Base-by-base conservation (phyloP, 2,329 filamentous ascomycete species). In the Cladosporium cucumerinum region DNA sequence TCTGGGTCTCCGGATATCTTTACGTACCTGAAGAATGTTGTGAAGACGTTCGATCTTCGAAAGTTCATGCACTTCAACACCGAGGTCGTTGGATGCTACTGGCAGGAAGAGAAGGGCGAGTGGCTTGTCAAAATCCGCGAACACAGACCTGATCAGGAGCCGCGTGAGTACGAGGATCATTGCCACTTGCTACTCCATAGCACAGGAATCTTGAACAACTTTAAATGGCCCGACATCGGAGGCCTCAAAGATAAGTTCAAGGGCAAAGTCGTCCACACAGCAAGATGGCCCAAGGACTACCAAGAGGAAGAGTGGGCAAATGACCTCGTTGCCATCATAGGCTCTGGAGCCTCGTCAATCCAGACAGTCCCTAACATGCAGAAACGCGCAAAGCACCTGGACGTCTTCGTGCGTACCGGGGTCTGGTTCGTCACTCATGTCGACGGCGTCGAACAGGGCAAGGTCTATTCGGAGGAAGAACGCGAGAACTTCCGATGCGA, bases 11-110 rank as follows among this genome's bases (percentile, higher is more conserved):
- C 77, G 1, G 81, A 83, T 60, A 82, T 83, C 63, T 79, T 78
- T 72, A 76, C 78, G 52, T 84, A 84, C 66, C 76, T 84, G 0
- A 71, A 80, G 63, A 81, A 81, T 67, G 80, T 85, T 18, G 81
- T 79, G 68, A 74, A 82, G 5, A 78, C 76, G 0, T 84, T 82
- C 64, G 80, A 78, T 51, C 74, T 85, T 3, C 76, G 79, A 51
- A 83, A 84, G 66, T 83, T 82, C 71, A 84, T 85, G 81, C 80
- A 72, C 2, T 84, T 85, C 74, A 79, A 81, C 63, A 81, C 79
- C 10, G 76, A 82, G 67, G 78, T 84, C 14, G 72, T 78, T 0
- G 79, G 79, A 4, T 78, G 79, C 23, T 79, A 80, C 58, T 85
- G 82, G 83, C 74, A 82, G 58, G 81, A 84, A 23, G 75, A 80